Conservation (phyloP, 495 filamentous ascomycete species). For the Delitschia confertaspora region DNA sequence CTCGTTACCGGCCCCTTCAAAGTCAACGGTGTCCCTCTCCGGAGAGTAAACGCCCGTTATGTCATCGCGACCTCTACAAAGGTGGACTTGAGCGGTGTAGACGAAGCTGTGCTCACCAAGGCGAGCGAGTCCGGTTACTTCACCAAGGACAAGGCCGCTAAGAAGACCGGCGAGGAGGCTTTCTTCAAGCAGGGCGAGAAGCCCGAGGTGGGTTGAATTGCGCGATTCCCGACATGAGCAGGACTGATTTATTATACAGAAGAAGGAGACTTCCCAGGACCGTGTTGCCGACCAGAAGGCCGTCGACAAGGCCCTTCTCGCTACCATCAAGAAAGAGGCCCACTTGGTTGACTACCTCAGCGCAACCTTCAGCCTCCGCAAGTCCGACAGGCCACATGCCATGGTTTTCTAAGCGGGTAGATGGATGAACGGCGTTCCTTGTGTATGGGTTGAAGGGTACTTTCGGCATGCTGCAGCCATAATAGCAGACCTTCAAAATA, state of each 20-base stretch:
- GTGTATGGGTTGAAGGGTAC: constrained; percentile 24
- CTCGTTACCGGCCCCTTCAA: constrained; percentile 99
- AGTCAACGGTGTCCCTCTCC: constrained; percentile 98
- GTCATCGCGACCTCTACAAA: constrained; percentile 93
- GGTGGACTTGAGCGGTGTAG: constrained; percentile 76
- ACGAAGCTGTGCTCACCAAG: constrained; percentile 76
- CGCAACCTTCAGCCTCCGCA: constrained; percentile 89
- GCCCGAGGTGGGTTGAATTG: constrained; percentile 63
- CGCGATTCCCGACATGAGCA: neutral
- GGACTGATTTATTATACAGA: constrained; percentile 47
- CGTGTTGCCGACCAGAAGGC: constrained; percentile 95
- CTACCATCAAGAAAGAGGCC: constrained; percentile 91
- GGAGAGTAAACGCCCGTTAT: constrained; percentile 96
- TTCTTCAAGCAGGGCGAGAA: constrained; percentile 99
- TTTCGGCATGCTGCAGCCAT: constrained; percentile 27
- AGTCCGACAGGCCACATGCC: constrained; percentile 96
- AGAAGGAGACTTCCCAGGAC: constrained; percentile 84
- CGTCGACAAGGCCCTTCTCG: constrained; percentile 85
- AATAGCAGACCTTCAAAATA: constrained; percentile 21
- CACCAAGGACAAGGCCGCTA: constrained; percentile 82
- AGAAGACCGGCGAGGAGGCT: constrained; percentile 81
- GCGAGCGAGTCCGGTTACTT: constrained; percentile 81
- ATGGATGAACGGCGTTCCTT: constrained; percentile 20
- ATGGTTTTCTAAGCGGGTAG: constrained; percentile 46
- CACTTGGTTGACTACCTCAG: constrained; percentile 81